Base-by-base conservation (phyloP, 805 yeast genomes). In the Lipomyces spencermartinsiae region DNA sequence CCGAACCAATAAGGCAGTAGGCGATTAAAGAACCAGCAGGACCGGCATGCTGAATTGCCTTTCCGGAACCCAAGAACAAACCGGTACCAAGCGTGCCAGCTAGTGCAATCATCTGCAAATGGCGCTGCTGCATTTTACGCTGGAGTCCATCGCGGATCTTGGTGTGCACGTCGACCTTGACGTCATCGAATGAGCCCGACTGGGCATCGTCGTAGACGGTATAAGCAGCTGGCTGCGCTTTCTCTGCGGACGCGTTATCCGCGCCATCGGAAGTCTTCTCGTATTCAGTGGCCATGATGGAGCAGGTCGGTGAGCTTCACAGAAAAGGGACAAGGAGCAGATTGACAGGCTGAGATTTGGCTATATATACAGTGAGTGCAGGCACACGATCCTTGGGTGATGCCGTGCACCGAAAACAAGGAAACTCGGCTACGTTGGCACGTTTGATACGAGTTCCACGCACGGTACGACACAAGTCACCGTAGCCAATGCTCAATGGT, bases 51-150 rank as follows among this genome's bases (percentile, higher is more conserved):
- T 71, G 65, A 51, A 75, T 71, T 14, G 69, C 68, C 51, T 63
- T 62, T 4, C 71, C 73, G n/a, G 67, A 56, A 39, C 63, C 64
- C 53, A 70, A 49, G 56, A 91, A 91, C 6, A 91, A 79, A 8
- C 91, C 94, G 1, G 94, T 89, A 53, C 96, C 96, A 71, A 91
- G 89, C 53, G 92, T 89, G 62, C 94, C 95, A 22, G 94, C 92
- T 31, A 91, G 88, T 12, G 92, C 90, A 69, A 91, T 87, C 63
- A 91, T 82, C 74, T 90, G 92, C 33, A 91, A 87, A 79, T 92
- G 97, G 67, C 97, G 81, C 63, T 87, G 86, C 68, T 83, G 79
- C 64, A 90, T 80, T 35, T 83, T 82, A 58, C 94, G 78, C 55
- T 67, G 70, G 22, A 67, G 34, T 4, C 70, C 70, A 61, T 67